These are phyloP conservation scores for Hyphodiscus hymeniophilus DNA, from an alignment of 495 filamentous ascomycete genomes.

Conservation along the genomic window DNA sequence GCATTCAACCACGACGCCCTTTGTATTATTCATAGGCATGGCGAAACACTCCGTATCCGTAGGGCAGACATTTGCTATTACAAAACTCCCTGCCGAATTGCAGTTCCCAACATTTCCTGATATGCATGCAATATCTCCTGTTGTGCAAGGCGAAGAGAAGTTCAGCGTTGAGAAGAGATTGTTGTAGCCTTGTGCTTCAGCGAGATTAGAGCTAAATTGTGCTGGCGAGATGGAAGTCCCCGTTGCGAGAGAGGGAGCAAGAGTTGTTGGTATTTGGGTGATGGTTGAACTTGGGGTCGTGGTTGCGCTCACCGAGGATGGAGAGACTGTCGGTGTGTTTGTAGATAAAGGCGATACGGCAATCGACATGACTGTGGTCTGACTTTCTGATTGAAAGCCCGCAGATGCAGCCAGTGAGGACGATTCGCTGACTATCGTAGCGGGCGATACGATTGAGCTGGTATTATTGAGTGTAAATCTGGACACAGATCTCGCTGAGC, in stretches of 20 bases:
- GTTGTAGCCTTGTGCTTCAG: conserved; percentile 22
- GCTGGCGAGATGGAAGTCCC: conserved; percentile 10
- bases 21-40: conserved; percentile 16
- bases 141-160: conserved; percentile 17
- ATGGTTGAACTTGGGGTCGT: not conserved
- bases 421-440: not conserved
- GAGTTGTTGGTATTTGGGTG: conserved; percentile 1
- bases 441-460: not conserved
- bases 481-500: not conserved
- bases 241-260: not conserved
- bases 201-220: conserved; percentile 11
- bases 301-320: not conserved
- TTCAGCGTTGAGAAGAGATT: conserved; percentile 19
- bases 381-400: conserved; percentile 4
- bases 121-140: conserved; percentile 18
- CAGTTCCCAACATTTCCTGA: conserved; percentile 16
- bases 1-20: conserved; percentile 20
- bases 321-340: not conserved
- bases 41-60: conserved; percentile 17
- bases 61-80: conserved; percentile 13
- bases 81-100: conserved; percentile 11
- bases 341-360: not conserved
- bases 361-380: not conserved
- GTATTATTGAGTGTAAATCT: conserved; percentile 12
- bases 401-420: conserved; percentile 1